A percentile compares a stretch with the other conserved stretches of the same genome.
phyloP scores from a whole-genome alignment of 2,329 filamentous ascomycete genomes.

The Teratosphaeriaceae sp. region DNA sequence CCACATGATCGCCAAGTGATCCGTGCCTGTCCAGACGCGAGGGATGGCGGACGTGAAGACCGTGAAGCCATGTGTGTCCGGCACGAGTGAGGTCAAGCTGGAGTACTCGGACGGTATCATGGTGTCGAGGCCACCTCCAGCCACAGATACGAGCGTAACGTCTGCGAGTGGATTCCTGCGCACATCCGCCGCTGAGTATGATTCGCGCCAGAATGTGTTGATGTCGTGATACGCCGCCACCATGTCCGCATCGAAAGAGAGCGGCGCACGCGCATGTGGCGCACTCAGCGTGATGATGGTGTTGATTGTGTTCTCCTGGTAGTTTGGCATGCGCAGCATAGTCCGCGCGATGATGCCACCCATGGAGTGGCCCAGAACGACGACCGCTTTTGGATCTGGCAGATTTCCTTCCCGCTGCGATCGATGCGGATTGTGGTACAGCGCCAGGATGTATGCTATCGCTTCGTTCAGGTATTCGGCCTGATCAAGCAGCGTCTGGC shows the following conservation, averaged over 20 bases:
- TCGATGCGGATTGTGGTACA: constrained; percentile 85
- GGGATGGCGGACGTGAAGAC: constrained; percentile 95
- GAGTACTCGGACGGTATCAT: constrained; percentile 96
- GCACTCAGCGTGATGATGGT: constrained; percentile 97
- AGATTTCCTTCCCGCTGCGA: constrained; percentile 68
- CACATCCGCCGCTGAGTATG: constrained; percentile 81
- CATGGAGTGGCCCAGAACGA: constrained; percentile 96
- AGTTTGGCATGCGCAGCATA: constrained; percentile 93
- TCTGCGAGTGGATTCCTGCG: constrained; percentile 90
- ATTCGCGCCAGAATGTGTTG: constrained; percentile 88
- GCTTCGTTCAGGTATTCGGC: constrained; percentile 98
- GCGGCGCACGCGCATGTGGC: constrained; percentile 83
- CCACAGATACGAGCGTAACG: constrained; percentile 92
- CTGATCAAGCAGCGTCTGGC: constrained; percentile 91
- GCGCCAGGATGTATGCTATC: constrained; percentile 86
- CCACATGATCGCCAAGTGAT: constrained; percentile 96
- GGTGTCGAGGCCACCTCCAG: constrained; percentile 86
- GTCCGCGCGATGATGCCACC: constrained; percentile 92
- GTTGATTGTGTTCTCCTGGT: constrained; percentile 94
- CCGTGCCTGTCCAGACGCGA: constrained; percentile 94
- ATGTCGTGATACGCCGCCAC: constrained; percentile 89
- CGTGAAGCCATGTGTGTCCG: constrained; percentile 94
- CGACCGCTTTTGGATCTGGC: constrained; percentile 90
- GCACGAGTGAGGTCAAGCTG: constrained; percentile 84
- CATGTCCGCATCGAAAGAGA: constrained; percentile 91